Base-by-base conservation (phyloP, 2,329 filamentous ascomycete species). In the Thielaviopsis populi region DNA sequence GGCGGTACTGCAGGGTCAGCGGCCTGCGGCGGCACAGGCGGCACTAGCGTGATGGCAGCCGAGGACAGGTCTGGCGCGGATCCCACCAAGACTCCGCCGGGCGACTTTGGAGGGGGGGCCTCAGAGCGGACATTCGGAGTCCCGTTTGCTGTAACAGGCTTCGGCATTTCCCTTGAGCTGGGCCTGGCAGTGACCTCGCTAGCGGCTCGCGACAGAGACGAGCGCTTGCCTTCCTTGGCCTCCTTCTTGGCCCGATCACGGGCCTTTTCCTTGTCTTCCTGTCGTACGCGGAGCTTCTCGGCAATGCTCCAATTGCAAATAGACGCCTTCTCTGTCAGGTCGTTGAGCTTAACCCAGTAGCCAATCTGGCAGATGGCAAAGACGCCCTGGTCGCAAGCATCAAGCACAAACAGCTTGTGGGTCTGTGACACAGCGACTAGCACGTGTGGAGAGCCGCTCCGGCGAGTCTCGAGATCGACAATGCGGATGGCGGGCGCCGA, bases 321-420 rank as follows among this genome's bases (percentile, higher is more conserved):
- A 0, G 80, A 81, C 46, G 83, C 81, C 46, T 76, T 72, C 11
- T 72, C 71, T 27, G 74, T 73, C 33, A 91, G 74, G 6, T 77
- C 74, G 42, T 79, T 77, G 61, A 86, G 70, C 66, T 84, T 80
- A 24, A 88, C 78, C 85, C 86, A 89, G 22, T 76, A 73, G 1
- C 83, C 85, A 53, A 94, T 75, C 69, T 81, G 84, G 72, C 85
- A 91, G 30, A 89, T 71, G 11, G 82, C 81, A 71, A 88, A 91
- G 2, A 86, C 75, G 0, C 80, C 79, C 58, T 75, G 73, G 42
- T 61, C 56, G 30, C 64, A 66, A 3, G 64, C 64, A 56, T 66
- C 64, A 3, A 66, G 24, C 17, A 66, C 48, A 48, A 66, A 66
- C 10, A 66, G 42, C 24, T 63, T 59, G 24, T 54, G 41, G 8